Conservation (phyloP, 2,329 filamentous ascomycete species). For the Neonectria magnoliae region DNA sequence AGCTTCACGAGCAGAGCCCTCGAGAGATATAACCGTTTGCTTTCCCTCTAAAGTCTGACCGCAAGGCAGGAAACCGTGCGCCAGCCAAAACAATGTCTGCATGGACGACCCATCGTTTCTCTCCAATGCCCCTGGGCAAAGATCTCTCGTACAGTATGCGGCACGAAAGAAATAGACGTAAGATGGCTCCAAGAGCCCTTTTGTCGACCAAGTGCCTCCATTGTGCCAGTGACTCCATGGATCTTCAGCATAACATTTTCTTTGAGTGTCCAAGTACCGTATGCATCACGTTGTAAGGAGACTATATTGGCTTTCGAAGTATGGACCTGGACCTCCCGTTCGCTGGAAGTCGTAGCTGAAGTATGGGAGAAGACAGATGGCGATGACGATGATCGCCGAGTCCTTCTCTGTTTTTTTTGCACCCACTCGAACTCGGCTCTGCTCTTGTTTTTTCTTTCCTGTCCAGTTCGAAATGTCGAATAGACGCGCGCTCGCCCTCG, state of each 20-base stretch:
- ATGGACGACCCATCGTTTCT: neutral
- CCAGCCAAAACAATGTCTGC: slow-evolving; percentile 22
- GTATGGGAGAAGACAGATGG: neutral
- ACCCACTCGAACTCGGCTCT: neutral
- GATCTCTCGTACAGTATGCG: slow-evolving; percentile 14
- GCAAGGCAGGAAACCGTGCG: slow-evolving; percentile 16
- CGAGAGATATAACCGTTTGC: slow-evolving; percentile 17
- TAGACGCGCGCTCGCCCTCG: slow-evolving; percentile 15
- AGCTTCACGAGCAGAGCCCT: slow-evolving; percentile 2
- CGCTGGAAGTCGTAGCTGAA: neutral
- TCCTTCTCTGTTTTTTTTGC: neutral
- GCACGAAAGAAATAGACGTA: slow-evolving; percentile 20
- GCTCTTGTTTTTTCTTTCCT: neutral
- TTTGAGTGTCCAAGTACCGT: slow-evolving; percentile 9
- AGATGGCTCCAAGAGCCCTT: slow-evolving; percentile 24
- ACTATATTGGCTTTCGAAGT: neutral
- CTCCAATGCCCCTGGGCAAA: slow-evolving; percentile 5
- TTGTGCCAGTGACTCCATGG: slow-evolving; percentile 8
- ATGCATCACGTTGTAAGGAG: slow-evolving; percentile 5
- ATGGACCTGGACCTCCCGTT: neutral
- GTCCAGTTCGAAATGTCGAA: slow-evolving; percentile 6
- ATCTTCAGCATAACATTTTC: neutral
- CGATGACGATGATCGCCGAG: neutral
- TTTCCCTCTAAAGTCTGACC: slow-evolving; percentile 10
- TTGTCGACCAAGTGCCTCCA: slow-evolving; percentile 16